Base-by-base conservation (phyloP, 495 filamentous ascomycete species). In the Chaetomium tenue region DNA sequence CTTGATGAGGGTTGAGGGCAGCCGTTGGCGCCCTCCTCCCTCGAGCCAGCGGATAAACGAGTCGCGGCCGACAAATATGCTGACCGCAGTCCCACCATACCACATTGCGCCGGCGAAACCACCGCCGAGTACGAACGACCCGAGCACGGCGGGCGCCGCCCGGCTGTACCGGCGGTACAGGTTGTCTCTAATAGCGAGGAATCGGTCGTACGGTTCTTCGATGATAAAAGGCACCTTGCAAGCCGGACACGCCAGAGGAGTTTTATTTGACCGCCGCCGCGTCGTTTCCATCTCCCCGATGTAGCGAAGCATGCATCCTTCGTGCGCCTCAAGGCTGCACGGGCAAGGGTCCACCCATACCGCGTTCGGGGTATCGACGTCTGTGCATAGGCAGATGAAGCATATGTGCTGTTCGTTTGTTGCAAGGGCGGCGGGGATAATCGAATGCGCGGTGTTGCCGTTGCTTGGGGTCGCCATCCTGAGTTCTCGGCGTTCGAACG, bases 331-430 rank as follows among this genome's bases (percentile, higher is more conserved):
- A 39, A 98, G 79, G 23, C 88, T 89, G 77, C 94, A 98, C 0
- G 87, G 88, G 75, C 94, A 98, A 9, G 94, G 91, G 23, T 84
- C 88, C 20, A 90, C 86, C 92, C 93, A 98, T 71, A 88, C 82
- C 26, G 82, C 81, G n/a, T 80, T 73, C 25, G 86, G 86, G 0
- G 71, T 66, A 5, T 85, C 79, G 46, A 83, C 80, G 66, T 96
- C 91, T 25, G 87, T 92, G 66, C 92, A 87, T 66, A 94, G 90
- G 78, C 94, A 98, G 70, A 98, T 93, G 89, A 91, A 97, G 76
- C 94, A 98, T 76, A 87, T 88, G 40, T 86, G 86, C 28, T 88
- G 59, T 33, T 70, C 74, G 64, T 76, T 70, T 37, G 68, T 57
- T 1, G 68, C 62, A 22, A 65, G 63, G 20, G 67, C 66, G 13